Percentiles rank a stretch among this genome's conserved stretches.
These are phyloP conservation scores for Kazachstania sp. DNA, from an alignment of 1,139 yeast genomes.

Conservation along the genomic window DNA sequence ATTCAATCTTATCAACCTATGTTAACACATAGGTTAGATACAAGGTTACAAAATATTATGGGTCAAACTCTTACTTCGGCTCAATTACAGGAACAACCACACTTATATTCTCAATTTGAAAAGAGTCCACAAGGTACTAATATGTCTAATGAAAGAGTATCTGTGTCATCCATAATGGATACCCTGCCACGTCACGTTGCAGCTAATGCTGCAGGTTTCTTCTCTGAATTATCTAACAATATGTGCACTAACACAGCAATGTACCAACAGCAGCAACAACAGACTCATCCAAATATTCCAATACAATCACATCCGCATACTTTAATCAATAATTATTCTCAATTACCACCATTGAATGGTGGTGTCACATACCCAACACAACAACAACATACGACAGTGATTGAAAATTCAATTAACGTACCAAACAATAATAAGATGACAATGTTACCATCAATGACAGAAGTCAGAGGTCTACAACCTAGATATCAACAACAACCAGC, in stretches of 20 bases:
- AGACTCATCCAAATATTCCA: not conserved
- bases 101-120: not conserved
- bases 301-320: conserved; percentile 1
- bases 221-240: conserved; percentile 21
- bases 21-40: conserved; percentile 18
- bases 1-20: conserved; percentile 19
- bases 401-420: not conserved
- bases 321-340: conserved; percentile 7
- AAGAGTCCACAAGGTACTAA: not conserved
- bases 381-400: not conserved
- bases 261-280: not conserved
- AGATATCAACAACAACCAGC: conserved; percentile 1
- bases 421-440: not conserved
- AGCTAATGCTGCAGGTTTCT: conserved; percentile 18
- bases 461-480: conserved; percentile 5
- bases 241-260: conserved; percentile 12
- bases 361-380: not conserved
- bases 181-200: conserved; percentile 1
- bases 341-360: conserved; percentile 1
- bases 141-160: not conserved
- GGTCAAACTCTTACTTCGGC: conserved; percentile 9
- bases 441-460: conserved; percentile 3
- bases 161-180: conserved; percentile 4
- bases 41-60: conserved; percentile 14
- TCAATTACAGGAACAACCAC: conserved; percentile 3